phyloP scores from a whole-genome alignment of 148 eudicot species.

The Nepenthes mirabilis region DNA sequence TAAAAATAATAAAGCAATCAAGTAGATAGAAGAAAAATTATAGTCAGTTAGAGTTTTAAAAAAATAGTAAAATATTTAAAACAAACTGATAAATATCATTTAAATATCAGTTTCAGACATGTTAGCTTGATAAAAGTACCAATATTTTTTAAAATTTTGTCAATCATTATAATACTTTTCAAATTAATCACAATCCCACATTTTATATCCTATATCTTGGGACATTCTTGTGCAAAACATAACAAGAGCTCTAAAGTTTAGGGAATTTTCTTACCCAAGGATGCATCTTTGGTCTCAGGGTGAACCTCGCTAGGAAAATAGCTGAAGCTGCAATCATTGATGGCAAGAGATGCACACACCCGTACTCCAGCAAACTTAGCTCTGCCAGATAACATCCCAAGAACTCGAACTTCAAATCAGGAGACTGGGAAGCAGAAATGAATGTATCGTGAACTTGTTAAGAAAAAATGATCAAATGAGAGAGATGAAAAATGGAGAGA shows the following conservation, averaged over 20 bases:
- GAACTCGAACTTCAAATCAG: constrained; percentile 29
- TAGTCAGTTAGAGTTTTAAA: too few relatives aligned
- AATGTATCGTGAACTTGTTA: constrained; percentile 2
- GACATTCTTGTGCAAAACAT: neutral
- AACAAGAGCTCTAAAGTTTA: neutral
- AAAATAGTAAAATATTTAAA: too few relatives aligned
- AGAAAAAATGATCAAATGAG: neutral
- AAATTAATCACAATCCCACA: too few relatives aligned
- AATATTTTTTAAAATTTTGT: too few relatives aligned
- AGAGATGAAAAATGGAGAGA: neutral
- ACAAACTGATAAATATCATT: too few relatives aligned
- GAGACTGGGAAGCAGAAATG: constrained; percentile 12
- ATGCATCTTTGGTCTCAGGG: constrained; percentile 23
- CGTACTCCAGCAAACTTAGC: constrained; percentile 40
- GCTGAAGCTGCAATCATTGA: constrained; percentile 55
- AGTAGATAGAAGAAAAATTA: too few relatives aligned
- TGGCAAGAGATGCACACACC: constrained; percentile 36
- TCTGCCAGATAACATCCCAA: constrained; percentile 41
- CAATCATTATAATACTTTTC: too few relatives aligned
- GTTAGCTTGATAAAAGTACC: too few relatives aligned
- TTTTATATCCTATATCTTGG: too few relatives aligned
- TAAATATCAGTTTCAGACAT: too few relatives aligned
- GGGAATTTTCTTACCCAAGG: constrained; percentile 36
- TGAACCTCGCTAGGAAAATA: constrained; percentile 41
- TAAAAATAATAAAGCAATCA: too few relatives aligned